Evolutionary conservation across 768 basidiomycete genomes (phyloP).

Genomic region (Podaxis carcinomalis): DNA sequence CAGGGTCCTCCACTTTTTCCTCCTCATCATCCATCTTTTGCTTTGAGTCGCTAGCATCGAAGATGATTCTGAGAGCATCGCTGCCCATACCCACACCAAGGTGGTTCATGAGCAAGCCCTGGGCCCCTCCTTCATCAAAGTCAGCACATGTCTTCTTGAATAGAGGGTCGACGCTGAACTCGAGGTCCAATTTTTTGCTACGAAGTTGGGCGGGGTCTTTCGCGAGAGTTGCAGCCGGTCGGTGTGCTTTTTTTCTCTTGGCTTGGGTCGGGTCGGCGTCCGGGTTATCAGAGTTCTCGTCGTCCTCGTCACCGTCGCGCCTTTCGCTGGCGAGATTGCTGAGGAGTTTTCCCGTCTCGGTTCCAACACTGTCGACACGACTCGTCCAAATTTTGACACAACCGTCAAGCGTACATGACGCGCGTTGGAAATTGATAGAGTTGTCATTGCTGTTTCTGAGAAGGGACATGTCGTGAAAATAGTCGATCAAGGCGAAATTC

Average conservation of each 20-base stretch:
- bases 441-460: slow-evolving; percentile 91
- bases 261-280: slow-evolving; percentile 59
- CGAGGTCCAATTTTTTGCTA: slow-evolving; percentile 92
- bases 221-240: slow-evolving; percentile 82
- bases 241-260: slow-evolving; percentile 62
- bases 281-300: slow-evolving; percentile 63
- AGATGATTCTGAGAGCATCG: slow-evolving; percentile 88
- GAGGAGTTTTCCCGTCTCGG: slow-evolving; percentile 92
- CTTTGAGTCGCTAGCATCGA: slow-evolving; percentile 92
- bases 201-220: slow-evolving; percentile 68
- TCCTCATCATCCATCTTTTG: slow-evolving; percentile 57
- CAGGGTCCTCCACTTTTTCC: slow-evolving; percentile 68
- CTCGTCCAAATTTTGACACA: slow-evolving; percentile 99
- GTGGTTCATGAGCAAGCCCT: slow-evolving; percentile 96
- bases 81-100: slow-evolving; percentile 71
- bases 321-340: slow-evolving; percentile 74
- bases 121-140: slow-evolving; percentile 97
- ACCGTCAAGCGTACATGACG: slow-evolving; percentile 94
- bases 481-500: slow-evolving; percentile 97
- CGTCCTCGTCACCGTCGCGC: slow-evolving; percentile 48
- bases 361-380: slow-evolving; percentile 94
- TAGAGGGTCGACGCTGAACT: slow-evolving; percentile 93
- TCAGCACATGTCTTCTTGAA: slow-evolving; percentile 98
- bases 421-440: slow-evolving; percentile 98
- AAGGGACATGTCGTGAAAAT: slow-evolving; percentile 97